phyloP scores from a whole-genome alignment of 257 asterid species.

The Salvia rosmarinus region DNA sequence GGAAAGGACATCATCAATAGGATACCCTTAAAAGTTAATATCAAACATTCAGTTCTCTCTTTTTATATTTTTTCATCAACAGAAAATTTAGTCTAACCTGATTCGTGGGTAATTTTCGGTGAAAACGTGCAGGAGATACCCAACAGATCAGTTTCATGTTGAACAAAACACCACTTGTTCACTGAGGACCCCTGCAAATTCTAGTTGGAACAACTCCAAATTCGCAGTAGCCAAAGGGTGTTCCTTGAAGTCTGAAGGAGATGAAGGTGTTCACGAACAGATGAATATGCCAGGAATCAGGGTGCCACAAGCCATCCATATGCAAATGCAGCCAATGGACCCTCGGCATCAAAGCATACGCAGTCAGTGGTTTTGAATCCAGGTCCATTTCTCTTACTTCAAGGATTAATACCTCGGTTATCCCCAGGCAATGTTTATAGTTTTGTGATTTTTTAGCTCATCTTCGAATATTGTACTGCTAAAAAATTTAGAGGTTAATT shows the following conservation, averaged over 20 bases:
- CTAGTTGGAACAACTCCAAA: constrained; percentile 65
- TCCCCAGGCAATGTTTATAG: neutral
- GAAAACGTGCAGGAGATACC: constrained; percentile 49
- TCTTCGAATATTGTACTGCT: neutral
- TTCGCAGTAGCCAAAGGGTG: constrained; percentile 63
- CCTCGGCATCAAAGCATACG: constrained; percentile 43
- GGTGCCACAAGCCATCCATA: constrained; percentile 39
- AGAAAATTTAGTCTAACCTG: neutral
- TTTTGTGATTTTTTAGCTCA: neutral
- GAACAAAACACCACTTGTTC: constrained; percentile 46
- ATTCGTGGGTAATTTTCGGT: neutral
- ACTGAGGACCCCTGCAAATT: constrained; percentile 42
- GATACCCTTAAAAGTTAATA: too few species aligned
- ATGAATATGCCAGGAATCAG: constrained; percentile 44
- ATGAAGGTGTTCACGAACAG: constrained; percentile 43
- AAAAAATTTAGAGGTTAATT: too few species aligned
- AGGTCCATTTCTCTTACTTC: constrained; percentile 49
- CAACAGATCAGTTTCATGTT: constrained; percentile 55
- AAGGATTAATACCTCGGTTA: neutral
- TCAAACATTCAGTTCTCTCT: neutral
- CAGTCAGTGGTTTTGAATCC: constrained; percentile 47
- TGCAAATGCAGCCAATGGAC: constrained; percentile 46
- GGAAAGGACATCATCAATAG: too few species aligned
- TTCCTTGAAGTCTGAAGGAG: constrained; percentile 45
- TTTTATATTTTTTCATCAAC: neutral